Base-by-base conservation (phyloP, 176 grass and related monocot species). In the Hsuehochloa calcarea region DNA sequence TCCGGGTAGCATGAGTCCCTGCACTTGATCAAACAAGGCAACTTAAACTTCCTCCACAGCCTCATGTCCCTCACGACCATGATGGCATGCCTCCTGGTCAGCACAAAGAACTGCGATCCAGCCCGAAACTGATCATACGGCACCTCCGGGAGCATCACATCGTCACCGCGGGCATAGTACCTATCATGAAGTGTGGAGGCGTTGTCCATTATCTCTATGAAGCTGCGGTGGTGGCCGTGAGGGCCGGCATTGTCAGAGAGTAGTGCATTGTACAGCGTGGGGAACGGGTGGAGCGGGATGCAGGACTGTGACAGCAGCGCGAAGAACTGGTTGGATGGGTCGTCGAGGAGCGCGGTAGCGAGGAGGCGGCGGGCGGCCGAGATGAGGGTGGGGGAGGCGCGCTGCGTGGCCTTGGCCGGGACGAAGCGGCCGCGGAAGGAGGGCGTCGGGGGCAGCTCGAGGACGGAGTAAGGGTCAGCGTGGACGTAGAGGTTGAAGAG, bases 21-120 rank as follows among this genome's bases (percentile, higher is more conserved):
- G 69, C 82, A 81, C 75, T 92, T 41, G 37, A 88, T 75, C 41
- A 98, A 62, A 44, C 96, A 98, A 29, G 96, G 96, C 80, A 92
- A 55, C 82, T 90, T 90, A 39, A 98, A 98, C 74, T 98, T 98
- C 91, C 89, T 95, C 96, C 96, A 98, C n/a, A 98, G 91, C 46
- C 91, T 58, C 77, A 94, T 88, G 81, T 98, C 96, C 64, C 96
- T 86, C 54, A 98, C 96, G 8, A 98, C 93, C 79, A 93, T 78
- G 47, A 93, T 87, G 65, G 96, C 91, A 73, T 99, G 96, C 41
- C 88, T 87, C 70, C 93, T 84, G 0, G 91, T 90, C 3, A 98
- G 87, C 68, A 94, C 88, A 64, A 98, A 98, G 83, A 98, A 98
- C 88, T 98, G 96, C 0, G 96, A 98, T 4, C 96, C 96, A 0